These are phyloP conservation scores for Echinosophora koreensis DNA, from an alignment of 306 rosid species.

Conservation along the genomic window DNA sequence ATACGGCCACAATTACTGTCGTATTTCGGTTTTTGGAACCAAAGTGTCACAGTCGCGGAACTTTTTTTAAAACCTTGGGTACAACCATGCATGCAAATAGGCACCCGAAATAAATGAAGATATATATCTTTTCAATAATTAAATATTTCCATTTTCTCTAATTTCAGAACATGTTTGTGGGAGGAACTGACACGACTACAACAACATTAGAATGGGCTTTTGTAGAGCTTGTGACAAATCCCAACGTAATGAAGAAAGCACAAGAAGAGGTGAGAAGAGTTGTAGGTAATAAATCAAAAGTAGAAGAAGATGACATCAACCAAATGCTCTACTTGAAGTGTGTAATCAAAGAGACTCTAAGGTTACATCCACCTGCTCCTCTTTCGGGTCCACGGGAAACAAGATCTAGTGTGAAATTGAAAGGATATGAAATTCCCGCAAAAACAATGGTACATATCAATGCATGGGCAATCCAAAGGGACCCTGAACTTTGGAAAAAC, in stretches of 20 bases:
- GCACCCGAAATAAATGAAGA: background rate
- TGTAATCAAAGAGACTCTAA: slow-evolving; percentile 57
- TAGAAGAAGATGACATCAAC: slow-evolving; percentile 49
- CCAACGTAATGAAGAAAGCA: slow-evolving; percentile 56
- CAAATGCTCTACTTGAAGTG: slow-evolving; percentile 65
- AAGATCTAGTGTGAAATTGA: slow-evolving; percentile 23
- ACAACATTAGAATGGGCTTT: slow-evolving; percentile 58
- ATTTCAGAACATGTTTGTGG: slow-evolving; percentile 68
- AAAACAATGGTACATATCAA: slow-evolving; percentile 54
- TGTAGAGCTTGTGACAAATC: slow-evolving; percentile 59
- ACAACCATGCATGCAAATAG: slow-evolving; percentile 8
- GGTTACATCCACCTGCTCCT: slow-evolving; percentile 61
- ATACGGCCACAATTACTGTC: too few species aligned
- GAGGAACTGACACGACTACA: slow-evolving; percentile 50
- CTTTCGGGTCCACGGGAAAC: slow-evolving; percentile 52
- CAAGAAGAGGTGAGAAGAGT: slow-evolving; percentile 68
- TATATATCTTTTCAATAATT: too few species aligned
- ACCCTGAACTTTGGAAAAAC: slow-evolving; percentile 42
- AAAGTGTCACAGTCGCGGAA: too few species aligned
- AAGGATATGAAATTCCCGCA: slow-evolving; percentile 55
- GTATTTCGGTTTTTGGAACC: too few species aligned
- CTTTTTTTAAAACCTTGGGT: background rate
- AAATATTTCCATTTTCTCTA: background rate
- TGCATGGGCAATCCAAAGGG: slow-evolving; percentile 60
- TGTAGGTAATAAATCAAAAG: slow-evolving; percentile 49